These are phyloP conservation scores for Aspergillus sp. DNA, from an alignment of 2,329 filamentous ascomycete species.

Conservation along the genomic window DNA sequence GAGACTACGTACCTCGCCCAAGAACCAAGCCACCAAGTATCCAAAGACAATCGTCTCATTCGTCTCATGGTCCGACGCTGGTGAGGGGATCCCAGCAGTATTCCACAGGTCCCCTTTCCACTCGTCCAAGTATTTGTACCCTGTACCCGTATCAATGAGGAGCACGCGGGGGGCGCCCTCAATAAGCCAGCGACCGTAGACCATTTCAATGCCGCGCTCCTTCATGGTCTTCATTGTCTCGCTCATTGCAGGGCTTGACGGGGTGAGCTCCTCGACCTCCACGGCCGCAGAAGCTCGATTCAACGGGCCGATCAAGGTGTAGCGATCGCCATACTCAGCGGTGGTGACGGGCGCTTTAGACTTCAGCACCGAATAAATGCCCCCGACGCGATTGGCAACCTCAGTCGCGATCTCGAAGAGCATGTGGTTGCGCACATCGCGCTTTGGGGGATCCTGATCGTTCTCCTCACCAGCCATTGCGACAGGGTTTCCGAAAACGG, in stretches of 20 bases:
- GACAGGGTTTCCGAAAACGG: background rate
- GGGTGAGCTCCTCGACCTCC: conserved; percentile 91
- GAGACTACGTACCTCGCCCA: conserved; percentile 74
- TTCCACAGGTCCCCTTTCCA: conserved; percentile 98
- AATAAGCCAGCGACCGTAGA: conserved; percentile 97
- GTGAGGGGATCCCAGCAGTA: conserved; percentile 87
- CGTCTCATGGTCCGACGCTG: conserved; percentile 86
- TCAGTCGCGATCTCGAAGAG: conserved; percentile 97
- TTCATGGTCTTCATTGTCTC: conserved; percentile 90
- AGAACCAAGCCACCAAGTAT: conserved; percentile 95
- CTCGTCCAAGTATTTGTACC: conserved; percentile 86
- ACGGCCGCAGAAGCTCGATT: conserved; percentile 94
- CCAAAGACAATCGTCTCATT: conserved; percentile 98
- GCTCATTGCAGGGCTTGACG: conserved; percentile 74
- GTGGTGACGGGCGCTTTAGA: conserved; percentile 98
- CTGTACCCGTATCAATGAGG: conserved; percentile 91
- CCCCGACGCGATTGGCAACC: conserved; percentile 95
- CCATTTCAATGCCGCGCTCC: conserved; percentile 81
- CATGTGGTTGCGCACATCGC: conserved; percentile 90
- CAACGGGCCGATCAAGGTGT: conserved; percentile 91
- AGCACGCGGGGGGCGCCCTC: conserved; percentile 92
- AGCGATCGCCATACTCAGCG: conserved; percentile 96
- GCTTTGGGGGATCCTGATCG: conserved; percentile 50
- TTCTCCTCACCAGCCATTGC: conserved; percentile 52
- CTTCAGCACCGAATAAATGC: conserved; percentile 99